Conservation (phyloP, 2,329 filamentous ascomycete species). For the Calonectria pteridis region DNA sequence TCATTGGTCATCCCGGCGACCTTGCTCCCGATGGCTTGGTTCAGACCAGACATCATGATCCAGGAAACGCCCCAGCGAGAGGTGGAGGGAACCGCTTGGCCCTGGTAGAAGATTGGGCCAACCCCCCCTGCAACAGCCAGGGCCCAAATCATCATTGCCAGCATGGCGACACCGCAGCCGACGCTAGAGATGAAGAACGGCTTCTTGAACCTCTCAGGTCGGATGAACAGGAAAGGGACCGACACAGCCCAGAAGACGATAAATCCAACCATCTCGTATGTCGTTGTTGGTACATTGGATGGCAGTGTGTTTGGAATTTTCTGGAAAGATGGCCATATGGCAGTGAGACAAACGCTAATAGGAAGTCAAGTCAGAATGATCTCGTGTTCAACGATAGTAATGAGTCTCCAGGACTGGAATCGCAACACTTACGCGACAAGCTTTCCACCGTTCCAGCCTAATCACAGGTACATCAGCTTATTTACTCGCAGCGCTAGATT, state of each 20-base stretch:
- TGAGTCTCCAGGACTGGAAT: not conserved
- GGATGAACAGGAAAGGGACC: constrained; percentile 60
- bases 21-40: constrained; percentile 44
- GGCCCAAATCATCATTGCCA: constrained; percentile 63
- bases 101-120: constrained; percentile 56
- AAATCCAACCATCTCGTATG: constrained; percentile 62
- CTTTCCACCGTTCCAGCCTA: constrained; percentile 12
- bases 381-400: not conserved
- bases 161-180: constrained; percentile 60
- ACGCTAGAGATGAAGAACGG: constrained; percentile 58
- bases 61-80: constrained; percentile 37
- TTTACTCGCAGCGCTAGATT: too few relatives aligned
- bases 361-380: not conserved
- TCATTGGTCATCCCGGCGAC: constrained; percentile 47
- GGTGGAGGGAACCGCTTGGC: constrained; percentile 31
- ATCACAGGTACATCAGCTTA: not conserved
- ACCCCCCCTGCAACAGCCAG: constrained; percentile 57
- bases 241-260: constrained; percentile 56
- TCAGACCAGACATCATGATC: constrained; percentile 45
- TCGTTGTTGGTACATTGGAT: constrained; percentile 51
- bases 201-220: constrained; percentile 61
- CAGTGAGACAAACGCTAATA: not conserved
- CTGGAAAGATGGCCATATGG: constrained; percentile 6
- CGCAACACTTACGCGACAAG: not conserved
- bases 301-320: constrained; percentile 50